phyloP scores from a whole-genome alignment of 2,329 filamentous ascomycete species.

The Stemphylium lycopersici region DNA sequence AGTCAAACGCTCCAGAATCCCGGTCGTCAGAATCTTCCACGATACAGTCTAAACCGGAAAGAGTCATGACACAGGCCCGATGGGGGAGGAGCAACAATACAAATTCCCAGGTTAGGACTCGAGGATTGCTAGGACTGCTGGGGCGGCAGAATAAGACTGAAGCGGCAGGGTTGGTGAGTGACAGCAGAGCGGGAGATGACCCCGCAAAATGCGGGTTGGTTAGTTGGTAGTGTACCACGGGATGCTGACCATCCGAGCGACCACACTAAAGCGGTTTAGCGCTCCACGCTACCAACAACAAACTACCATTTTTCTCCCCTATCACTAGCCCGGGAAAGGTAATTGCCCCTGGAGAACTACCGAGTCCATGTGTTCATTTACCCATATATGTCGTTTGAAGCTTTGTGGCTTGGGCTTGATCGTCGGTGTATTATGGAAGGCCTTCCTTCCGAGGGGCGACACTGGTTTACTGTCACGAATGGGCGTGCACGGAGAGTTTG shows the following conservation, averaged over 20 bases:
- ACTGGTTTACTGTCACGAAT: too few species aligned
- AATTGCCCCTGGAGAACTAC: too few species aligned
- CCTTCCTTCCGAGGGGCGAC: too few species aligned
- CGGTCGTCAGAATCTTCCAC: not conserved
- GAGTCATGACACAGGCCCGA: not conserved
- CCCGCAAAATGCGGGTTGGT: conserved; percentile 3
- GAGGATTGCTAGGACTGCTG: not conserved
- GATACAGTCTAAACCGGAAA: not conserved
- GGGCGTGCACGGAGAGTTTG: too few species aligned
- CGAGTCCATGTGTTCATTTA: too few species aligned
- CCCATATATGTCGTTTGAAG: too few species aligned
- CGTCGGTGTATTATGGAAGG: too few species aligned
- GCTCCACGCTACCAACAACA: not conserved
- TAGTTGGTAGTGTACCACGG: conserved; percentile 7
- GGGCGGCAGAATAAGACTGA: not conserved
- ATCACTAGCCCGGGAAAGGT: too few species aligned
- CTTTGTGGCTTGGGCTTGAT: too few species aligned
- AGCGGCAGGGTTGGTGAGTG: not conserved
- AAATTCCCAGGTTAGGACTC: not conserved
- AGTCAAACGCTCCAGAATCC: not conserved
- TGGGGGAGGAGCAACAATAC: not conserved
- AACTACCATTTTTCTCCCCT: not conserved
- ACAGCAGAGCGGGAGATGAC: not conserved
- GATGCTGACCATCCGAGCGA: conserved; percentile 5
- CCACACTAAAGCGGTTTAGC: conserved; percentile 6